These are phyloP conservation scores for Coemansia sp. DNA, from an alignment of 192 early-diverging fungal genomes.

Conservation along the genomic window DNA sequence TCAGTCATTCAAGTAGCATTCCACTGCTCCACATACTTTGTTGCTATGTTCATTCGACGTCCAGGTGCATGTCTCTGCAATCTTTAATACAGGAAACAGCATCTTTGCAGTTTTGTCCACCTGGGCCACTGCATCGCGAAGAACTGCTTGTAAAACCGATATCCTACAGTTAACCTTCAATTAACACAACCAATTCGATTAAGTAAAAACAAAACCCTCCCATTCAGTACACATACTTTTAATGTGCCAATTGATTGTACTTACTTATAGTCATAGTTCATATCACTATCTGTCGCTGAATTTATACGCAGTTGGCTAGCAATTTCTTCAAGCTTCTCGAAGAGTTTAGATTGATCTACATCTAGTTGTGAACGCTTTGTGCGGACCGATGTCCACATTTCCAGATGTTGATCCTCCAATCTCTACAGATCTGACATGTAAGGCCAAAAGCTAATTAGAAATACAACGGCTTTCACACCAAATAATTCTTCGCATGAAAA, in stretches of 20 bases:
- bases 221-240: no score
- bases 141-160: constrained; percentile 14
- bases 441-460: no score
- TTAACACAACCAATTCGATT: not conserved
- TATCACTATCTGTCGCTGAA: constrained; percentile 4
- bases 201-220: no score
- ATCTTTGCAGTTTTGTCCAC: not conserved
- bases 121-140: constrained; percentile 20
- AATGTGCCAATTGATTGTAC: not conserved
- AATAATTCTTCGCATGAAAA: no score
- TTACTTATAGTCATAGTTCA: constrained; percentile 19
- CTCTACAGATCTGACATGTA: constrained; percentile 13
- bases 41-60: constrained; percentile 5
- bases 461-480: no score
- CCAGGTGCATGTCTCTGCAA: constrained; percentile 9
- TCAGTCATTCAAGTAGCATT: not conserved
- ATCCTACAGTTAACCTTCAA: not conserved
- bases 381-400: constrained; percentile 6
- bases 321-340: constrained; percentile 25
- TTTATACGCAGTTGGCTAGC: constrained; percentile 31
- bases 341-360: constrained; percentile 8
- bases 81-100: constrained; percentile 13
- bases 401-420: constrained; percentile 28
- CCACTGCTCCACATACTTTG: constrained; percentile 10
- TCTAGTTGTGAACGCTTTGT: constrained; percentile 4